Evolutionary conservation across 2,329 filamentous ascomycete species (phyloP).

Genomic region (Tolypocladium paradoxum): DNA sequence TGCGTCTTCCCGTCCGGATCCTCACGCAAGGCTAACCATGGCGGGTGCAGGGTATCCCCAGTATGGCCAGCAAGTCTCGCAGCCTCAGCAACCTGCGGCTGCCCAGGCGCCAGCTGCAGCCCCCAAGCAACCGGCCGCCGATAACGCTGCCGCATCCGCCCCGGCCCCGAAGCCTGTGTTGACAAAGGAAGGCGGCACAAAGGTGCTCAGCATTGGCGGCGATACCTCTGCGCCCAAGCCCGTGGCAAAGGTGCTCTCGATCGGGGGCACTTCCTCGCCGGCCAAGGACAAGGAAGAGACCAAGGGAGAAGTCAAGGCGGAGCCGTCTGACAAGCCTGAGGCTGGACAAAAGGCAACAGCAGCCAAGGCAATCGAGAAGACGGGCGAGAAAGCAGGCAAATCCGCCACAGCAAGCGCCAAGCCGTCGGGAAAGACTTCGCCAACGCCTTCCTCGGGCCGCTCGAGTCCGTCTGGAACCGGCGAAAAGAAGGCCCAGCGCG

Average conservation of each 20-base stretch:
- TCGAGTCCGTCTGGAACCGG: constrained; percentile 59
- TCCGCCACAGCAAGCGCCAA: constrained; percentile 31
- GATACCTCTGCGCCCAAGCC: constrained; percentile 43
- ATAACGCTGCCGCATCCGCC: constrained; percentile 31
- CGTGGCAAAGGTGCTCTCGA: constrained; percentile 36
- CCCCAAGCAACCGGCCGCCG: constrained; percentile 11
- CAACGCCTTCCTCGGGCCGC: constrained; percentile 71
- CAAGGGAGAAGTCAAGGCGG: constrained; percentile 40
- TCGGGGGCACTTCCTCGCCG: constrained; percentile 23
- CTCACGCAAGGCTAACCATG: constrained; percentile 6
- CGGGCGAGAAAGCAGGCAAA: constrained; percentile 51
- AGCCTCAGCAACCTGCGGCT: constrained; percentile 30
- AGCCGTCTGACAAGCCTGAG: constrained; percentile 42
- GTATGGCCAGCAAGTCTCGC: constrained; percentile 36
- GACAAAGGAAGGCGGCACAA: constrained; percentile 46
- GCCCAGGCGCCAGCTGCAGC: constrained; percentile 32
- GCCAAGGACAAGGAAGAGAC: constrained; percentile 30
- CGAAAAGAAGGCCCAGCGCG: constrained; percentile 45
- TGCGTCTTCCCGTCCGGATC: constrained; percentile 1
- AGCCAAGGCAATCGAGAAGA: constrained; percentile 85
- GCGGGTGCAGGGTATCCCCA: constrained; percentile 42
- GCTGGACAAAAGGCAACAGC: constrained; percentile 78
- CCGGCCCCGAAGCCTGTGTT: constrained; percentile 38
- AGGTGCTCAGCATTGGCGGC: constrained; percentile 60
- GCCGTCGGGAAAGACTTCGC: constrained; percentile 61